Base-by-base conservation (phyloP, 2,329 filamentous ascomycete genomes). In the Karstenula rhodostoma region DNA sequence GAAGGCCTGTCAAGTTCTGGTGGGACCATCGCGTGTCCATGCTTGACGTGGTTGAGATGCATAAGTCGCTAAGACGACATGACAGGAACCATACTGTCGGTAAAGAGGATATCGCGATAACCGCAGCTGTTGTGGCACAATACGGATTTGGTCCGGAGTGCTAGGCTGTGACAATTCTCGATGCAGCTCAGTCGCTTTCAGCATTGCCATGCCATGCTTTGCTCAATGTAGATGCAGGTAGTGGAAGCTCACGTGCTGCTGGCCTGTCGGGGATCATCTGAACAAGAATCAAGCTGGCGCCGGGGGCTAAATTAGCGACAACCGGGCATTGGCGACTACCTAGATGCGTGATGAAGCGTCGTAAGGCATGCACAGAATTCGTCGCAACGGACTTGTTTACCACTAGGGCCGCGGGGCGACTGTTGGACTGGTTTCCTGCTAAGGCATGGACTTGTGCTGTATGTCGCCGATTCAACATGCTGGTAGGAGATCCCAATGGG, bases 191-290 rank as follows among this genome's bases (percentile, higher is more conserved):
- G 15, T 22, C 17, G 9, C 25, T 32, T 44, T 19, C 40, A 32
- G 37, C 35, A 23, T 44, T 5, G 37, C 50, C 33, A 54, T 46
- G 17, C 8, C 40, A 44, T 40, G 25, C 33, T 22, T 44, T 29
- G 40, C 27, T 54, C 33, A 19, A 29, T 12, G 50, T 15, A 33
- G 33, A 54, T 46, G 51, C 37, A 54, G 27, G 50, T 27, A 43
- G 37, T 40, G 22, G 48, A 22, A 50, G 48, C 19, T 4, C n/a
- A 25, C 25, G 33, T 22, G 22, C 35, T 52, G 7, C 49, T 27
- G 27, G 27, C 9, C 2, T 53, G 35, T 54, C 51, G 51, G 51
- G 8, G 51, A 54, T 54, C 51, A 54, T 46, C 25, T 46, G 51
- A 54, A 54, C 51, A 54, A 33, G 13, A 43, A 53, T 53, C 4